These are phyloP conservation scores for Starmerella riodocensis DNA, from an alignment of 805 yeast genomes.

Conservation along the genomic window DNA sequence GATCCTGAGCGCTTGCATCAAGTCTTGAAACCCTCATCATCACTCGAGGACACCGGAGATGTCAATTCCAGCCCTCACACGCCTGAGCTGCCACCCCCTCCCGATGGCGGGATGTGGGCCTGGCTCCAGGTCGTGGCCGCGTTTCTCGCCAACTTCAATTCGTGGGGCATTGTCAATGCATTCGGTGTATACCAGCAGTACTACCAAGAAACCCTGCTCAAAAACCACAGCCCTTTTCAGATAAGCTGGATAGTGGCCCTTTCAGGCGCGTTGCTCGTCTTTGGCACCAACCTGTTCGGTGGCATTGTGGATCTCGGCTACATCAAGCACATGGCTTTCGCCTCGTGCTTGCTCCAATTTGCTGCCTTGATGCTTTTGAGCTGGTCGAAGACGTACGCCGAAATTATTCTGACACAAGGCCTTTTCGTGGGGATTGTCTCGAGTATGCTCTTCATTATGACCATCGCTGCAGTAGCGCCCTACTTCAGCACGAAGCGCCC, in stretches of 20 bases:
- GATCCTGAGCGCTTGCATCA: too few species aligned
- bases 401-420: constrained; percentile 42
- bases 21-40: too few species aligned
- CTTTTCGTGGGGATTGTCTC: constrained; percentile 36
- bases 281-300: constrained; percentile 23
- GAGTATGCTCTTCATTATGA: constrained; percentile 33
- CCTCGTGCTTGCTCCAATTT: constrained; percentile 21
- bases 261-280: constrained; percentile 15
- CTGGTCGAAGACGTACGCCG: constrained; percentile 33
- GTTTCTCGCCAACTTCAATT: constrained; percentile 19
- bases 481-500: constrained; percentile 36
- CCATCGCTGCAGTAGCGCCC: constrained; percentile 34
- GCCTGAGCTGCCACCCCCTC: constrained; percentile 17
- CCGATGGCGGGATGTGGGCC: constrained; percentile 22
- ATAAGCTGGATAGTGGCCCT: constrained; percentile 22
- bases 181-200: constrained; percentile 23
- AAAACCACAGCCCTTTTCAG: constrained; percentile 10
- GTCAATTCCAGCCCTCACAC: too few species aligned
- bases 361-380: constrained; percentile 25
- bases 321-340: constrained; percentile 19
- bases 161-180: constrained; percentile 22
- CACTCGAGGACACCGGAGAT: too few species aligned
- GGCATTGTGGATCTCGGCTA: constrained; percentile 24
- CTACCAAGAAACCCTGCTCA: constrained; percentile 11
- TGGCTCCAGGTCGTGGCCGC: constrained; percentile 23